Evolutionary conservation across 805 yeast genomes (phyloP), one percentile per base, ranked within the genome.

Genomic region (Suhomyces canberraensis): DNA sequence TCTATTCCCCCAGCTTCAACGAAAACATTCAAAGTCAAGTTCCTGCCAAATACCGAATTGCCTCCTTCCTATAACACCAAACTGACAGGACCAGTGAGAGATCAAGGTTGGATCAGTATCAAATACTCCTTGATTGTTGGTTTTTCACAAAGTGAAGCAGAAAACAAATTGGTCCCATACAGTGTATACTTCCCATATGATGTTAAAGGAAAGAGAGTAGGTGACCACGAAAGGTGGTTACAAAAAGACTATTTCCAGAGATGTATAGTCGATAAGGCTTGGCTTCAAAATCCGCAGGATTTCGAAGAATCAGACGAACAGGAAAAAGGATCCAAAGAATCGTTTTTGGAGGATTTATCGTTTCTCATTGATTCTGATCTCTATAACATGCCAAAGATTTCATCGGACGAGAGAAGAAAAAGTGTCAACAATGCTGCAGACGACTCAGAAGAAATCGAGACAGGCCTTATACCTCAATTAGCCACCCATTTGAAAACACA

Each of bases 41-140:
- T 64, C 37, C 60, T 57, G 1, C 45, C 44, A 3, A 35, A 41
- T n/a, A 34, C 37, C 6, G 44, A 46, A 11, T 44, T 59, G 21
- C 71, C 74, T 6, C 74, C 74, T 0, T 56, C 65, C 11, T 68
- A 68, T 47, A 68, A 68, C 43, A 46, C 66, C 6, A 48, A 52
- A 11, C 69, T 64, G 71, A 62, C 72, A 0, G 69, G 71, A 0
- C 48, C 60, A 1, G 52, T 54, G 3, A 54, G 69, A 22, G 72
- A 67, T 27, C 69, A 59, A 32, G 73, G 72, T 2, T 52, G 54
- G 38, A 47, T 64, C 2, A 61, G 70, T 35, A 59, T 68, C 7
- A 51, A 52, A 24, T 67, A 68, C 47, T 56, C 60, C 43, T 43
- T 67, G 31, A 53, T 65, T 8, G 55, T 67, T 14, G 70, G 70